phyloP scores from a whole-genome alignment of 2,329 filamentous ascomycete species.

The Cyphellophora europaea region DNA sequence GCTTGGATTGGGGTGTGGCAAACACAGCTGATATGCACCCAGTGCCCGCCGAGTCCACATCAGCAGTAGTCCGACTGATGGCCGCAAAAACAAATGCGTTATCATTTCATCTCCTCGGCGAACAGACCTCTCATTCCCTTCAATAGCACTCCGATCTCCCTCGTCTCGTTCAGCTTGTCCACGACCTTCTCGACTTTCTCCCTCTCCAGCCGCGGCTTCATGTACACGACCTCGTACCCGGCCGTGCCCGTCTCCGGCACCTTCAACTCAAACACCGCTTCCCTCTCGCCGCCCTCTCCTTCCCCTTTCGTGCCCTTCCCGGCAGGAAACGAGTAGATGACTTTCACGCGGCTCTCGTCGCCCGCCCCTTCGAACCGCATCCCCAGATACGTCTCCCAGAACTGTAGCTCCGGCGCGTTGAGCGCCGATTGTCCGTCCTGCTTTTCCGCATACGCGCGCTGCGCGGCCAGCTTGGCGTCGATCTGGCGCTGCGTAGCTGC shows the following conservation, averaged over 20 bases:
- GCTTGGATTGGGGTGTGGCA: no score
- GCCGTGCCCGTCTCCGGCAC: constrained; percentile 56
- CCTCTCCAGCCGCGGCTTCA: constrained; percentile 56
- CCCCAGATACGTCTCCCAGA: constrained; percentile 89
- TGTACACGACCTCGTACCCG: constrained; percentile 77
- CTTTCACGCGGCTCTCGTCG: constrained; percentile 74
- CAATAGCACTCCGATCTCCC: constrained; percentile 51
- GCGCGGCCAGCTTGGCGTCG: constrained; percentile 34
- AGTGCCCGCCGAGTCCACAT: no score
- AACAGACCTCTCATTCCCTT: constrained; percentile 56
- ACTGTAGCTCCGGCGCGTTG: constrained; percentile 87
- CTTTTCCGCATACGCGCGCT: constrained; percentile 50
- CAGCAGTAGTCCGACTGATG: no score
- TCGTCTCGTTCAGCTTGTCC: constrained; percentile 49
- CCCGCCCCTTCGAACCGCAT: constrained; percentile 83
- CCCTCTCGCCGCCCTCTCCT: constrained; percentile 47
- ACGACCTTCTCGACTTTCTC: constrained; percentile 46
- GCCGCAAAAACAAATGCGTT: no score
- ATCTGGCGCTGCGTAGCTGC: constrained; percentile 38
- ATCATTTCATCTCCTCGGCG: constrained; percentile 44
- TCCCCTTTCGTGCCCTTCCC: constrained; percentile 1
- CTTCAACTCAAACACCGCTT: constrained; percentile 82
- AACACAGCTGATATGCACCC: no score
- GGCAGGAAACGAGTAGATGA: constrained; percentile 78
- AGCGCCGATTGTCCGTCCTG: constrained; percentile 76